Conservation (phyloP, 208 protist species). For the Acanthamoeba sp. region DNA sequence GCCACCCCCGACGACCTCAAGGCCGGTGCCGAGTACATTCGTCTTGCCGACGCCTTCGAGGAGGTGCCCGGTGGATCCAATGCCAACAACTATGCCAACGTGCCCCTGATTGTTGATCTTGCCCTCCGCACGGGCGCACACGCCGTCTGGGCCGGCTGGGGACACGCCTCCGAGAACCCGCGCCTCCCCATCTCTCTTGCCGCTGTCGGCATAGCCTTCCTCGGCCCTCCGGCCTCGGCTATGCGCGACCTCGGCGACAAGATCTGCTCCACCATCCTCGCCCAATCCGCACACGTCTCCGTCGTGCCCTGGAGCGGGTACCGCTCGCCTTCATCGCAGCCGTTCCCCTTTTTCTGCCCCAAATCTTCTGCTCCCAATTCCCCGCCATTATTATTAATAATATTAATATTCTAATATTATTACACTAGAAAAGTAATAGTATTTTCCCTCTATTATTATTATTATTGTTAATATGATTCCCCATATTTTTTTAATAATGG, state of each 20-base stretch:
- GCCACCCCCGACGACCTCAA: constrained; percentile 98
- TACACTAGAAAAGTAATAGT: background rate
- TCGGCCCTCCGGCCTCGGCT: constrained; percentile 87
- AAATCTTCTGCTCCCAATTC: background rate
- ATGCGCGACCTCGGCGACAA: constrained; percentile 97
- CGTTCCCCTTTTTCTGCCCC: background rate
- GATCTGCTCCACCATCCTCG: constrained; percentile 98
- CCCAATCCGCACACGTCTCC: constrained; percentile 96
- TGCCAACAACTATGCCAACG: constrained; percentile 99
- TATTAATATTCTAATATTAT: background rate
- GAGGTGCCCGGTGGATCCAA: constrained; percentile 97
- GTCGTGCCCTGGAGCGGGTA: constrained; percentile 95
- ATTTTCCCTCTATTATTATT: no score
- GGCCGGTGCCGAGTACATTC: constrained; percentile 98
- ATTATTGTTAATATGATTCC: background rate
- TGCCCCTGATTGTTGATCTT: constrained; percentile 98
- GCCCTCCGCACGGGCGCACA: constrained; percentile 94
- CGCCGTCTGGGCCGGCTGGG: constrained; percentile 99
- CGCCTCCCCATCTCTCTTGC: constrained; percentile 92
- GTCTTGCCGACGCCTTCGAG: constrained; percentile 96
- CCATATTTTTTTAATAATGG: background rate
- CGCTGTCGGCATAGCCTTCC: constrained; percentile 86
- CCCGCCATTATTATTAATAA: no score
- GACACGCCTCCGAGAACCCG: constrained; percentile 99
- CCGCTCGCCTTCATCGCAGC: background rate